Percentiles rank a stretch among this genome's conserved stretches.
Conservation (phyloP, 2,329 filamentous ascomycete genomes). For the Clathrospora elynae region DNA sequence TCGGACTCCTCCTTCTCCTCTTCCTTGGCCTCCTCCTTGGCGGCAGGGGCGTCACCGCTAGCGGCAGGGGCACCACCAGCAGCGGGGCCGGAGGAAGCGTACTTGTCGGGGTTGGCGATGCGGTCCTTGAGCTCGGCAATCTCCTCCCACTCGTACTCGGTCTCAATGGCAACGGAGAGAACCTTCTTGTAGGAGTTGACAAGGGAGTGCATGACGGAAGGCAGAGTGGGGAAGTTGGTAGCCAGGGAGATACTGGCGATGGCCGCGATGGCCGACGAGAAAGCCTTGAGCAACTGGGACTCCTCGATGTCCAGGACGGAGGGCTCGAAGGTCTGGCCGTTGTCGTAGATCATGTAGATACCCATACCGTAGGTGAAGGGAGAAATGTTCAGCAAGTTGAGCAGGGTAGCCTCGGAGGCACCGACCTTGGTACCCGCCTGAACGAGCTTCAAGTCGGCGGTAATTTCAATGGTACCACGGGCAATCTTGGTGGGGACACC, state of each 20-base stretch:
- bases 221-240: slow-evolving; percentile 91
- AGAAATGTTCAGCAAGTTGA: slow-evolving; percentile 99
- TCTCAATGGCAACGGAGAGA: slow-evolving; percentile 85
- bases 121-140: slow-evolving; percentile 99
- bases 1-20: slow-evolving; percentile 63
- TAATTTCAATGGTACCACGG: slow-evolving; percentile 99
- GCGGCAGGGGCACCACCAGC: slow-evolving; percentile 60
- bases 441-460: slow-evolving; percentile 94
- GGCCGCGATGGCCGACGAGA: slow-evolving; percentile 80
- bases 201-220: slow-evolving; percentile 93
- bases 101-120: slow-evolving; percentile 97
- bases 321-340: slow-evolving; percentile 89
- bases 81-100: slow-evolving; percentile 79
- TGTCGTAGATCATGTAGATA: slow-evolving; percentile 94
- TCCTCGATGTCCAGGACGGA: slow-evolving; percentile 91
- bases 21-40: slow-evolving; percentile 56
- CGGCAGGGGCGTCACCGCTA: slow-evolving; percentile 56
- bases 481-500: slow-evolving; percentile 99
- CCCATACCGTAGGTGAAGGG: slow-evolving; percentile 82
- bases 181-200: slow-evolving; percentile 99
- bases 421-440: slow-evolving; percentile 93
- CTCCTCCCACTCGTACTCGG: slow-evolving; percentile 91
- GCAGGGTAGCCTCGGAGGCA: slow-evolving; percentile 95
- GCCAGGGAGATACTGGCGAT: slow-evolving; percentile 92
- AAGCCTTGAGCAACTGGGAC: slow-evolving; percentile 85